These are phyloP conservation scores for Fusarium dimerum DNA, from an alignment of 2,329 filamentous ascomycete species.

Conservation along the genomic window DNA sequence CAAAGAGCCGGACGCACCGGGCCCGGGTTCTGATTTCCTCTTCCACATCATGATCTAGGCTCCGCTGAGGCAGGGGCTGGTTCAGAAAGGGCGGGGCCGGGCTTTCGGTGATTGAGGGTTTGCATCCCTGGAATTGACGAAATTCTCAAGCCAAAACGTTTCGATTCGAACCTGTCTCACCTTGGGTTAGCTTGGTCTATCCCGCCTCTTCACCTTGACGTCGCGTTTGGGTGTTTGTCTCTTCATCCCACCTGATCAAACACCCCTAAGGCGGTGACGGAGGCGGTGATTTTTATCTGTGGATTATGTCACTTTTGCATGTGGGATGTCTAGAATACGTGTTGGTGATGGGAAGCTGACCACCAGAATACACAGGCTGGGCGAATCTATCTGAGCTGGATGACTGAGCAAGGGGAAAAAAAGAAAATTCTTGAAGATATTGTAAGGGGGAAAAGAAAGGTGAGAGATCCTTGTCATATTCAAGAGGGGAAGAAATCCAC, in stretches of 20 bases:
- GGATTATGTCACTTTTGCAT: neutral
- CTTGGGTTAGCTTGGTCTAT: constrained; percentile 12
- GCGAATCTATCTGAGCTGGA: neutral
- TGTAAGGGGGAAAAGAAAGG: neutral
- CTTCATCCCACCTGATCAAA: neutral
- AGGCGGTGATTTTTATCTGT: neutral
- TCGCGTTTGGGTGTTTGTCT: neutral
- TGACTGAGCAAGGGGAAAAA: neutral
- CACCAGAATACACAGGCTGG: too few species aligned
- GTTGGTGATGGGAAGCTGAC: too few species aligned
- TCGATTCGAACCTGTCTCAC: constrained; percentile 13
- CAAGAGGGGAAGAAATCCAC: neutral
- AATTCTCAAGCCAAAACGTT: constrained; percentile 1
- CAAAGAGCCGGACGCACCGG: constrained; percentile 21
- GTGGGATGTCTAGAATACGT: too few species aligned
- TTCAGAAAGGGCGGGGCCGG: neutral
- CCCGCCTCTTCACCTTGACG: constrained; percentile 17
- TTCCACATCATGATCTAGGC: constrained; percentile 17
- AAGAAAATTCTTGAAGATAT: neutral
- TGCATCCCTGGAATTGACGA: constrained; percentile 21
- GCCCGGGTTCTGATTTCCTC: constrained; percentile 10
- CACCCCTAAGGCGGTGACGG: neutral
- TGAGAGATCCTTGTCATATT: neutral
- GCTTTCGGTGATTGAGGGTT: constrained; percentile 23
- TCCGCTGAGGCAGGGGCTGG: constrained; percentile 21